Base-by-base conservation (phyloP, 768 basidiomycete species). In the Serpula lacrymans region DNA sequence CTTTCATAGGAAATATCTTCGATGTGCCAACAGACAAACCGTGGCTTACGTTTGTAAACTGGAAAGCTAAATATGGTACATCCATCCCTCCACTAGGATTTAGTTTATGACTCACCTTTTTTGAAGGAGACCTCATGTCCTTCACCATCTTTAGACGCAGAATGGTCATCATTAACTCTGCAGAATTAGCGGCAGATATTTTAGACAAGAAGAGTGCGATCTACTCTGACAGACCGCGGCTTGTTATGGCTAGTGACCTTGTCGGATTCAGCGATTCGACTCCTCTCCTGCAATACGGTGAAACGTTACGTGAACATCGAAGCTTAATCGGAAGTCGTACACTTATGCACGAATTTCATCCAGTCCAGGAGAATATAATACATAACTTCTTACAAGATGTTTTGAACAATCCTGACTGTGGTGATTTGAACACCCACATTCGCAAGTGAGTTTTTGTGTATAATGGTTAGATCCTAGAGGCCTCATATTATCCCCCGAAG, bases 181-280 rank as follows among this genome's bases (percentile, higher is more conserved):
- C 50, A 24, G 49, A 60, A 22, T 55, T 57, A 2, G 52, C 58
- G 1, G 46, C 45, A 3, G 67, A 69, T 12, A 44, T 70, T 10
- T 52, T 70, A 13, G 63, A 68, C 18, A 63, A 59, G 39, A 53
- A 62, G 3, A 64, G 65, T 13, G 52, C 58, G 23, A 59, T 58
- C 34, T 67, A 67, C 47, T 63, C 68, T 11, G 66, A 64, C 44
- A 51, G 68, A 11, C 61, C 62, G n/a, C n/a, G n/a, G n/a, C n/a
- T n/a, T n/a, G n/a, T n/a, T n/a, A n/a, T n/a, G n/a, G n/a, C n/a
- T n/a, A n/a, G n/a, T n/a, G n/a, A n/a, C n/a, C n/a, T n/a, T 26
- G 26, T 16, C 14, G 77, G 77, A n/a, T n/a, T n/a, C n/a, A n/a
- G 75, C 43, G 72, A 77, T 39, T 71, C 73, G 0, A 66, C 77